Conservation (phyloP, 2,329 filamentous ascomycete species). For the Neopestalotiopsis sp. region DNA sequence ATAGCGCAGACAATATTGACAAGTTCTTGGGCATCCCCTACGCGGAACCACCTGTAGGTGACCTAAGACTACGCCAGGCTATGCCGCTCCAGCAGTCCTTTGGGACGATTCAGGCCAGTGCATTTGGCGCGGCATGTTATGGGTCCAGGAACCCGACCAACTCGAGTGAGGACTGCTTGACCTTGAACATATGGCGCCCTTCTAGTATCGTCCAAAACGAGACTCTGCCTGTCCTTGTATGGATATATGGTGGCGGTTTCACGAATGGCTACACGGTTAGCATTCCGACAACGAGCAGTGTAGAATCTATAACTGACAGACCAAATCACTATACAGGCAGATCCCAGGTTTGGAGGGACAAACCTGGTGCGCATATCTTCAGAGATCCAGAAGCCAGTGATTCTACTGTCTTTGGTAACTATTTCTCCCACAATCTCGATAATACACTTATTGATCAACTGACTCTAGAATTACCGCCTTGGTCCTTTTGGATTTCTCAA, state of each 20-base stretch:
- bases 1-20: background rate
- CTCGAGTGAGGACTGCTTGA: constrained; percentile 52
- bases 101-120: background rate
- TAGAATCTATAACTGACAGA: background rate
- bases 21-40: background rate
- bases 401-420: background rate
- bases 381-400: constrained; percentile 1
- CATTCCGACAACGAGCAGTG: background rate
- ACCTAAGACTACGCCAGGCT: constrained; percentile 3
- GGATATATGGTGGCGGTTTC: constrained; percentile 66
- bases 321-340: background rate
- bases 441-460: background rate
- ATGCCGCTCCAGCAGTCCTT: background rate
- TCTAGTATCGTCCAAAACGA: constrained; percentile 34
- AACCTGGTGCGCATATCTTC: background rate
- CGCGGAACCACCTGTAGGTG: background rate
- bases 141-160: background rate
- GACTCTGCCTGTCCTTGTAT: constrained; percentile 49
- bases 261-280: background rate
- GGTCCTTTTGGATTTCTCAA: background rate
- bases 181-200: constrained; percentile 47
- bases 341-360: constrained; percentile 7
- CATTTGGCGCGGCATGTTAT: constrained; percentile 2
- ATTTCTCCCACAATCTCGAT: background rate
- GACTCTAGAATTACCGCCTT: background rate